phyloP scores from a whole-genome alignment of 371 early-diverging fungal genomes.

The Circinella umbellata region DNA sequence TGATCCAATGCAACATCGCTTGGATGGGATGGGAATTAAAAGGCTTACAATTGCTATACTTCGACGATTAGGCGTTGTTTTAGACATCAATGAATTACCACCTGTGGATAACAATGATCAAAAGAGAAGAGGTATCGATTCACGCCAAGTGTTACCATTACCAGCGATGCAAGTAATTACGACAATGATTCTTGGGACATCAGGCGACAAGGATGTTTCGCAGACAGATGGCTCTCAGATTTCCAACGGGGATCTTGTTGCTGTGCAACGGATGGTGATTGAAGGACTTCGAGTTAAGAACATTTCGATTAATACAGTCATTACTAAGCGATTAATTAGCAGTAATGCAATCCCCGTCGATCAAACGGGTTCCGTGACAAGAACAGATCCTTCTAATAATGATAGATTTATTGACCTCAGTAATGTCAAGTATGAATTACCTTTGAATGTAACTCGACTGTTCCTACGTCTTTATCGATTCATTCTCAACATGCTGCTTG shows the following conservation, averaged over 20 bases:
- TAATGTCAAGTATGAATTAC: slow-evolving; percentile 37
- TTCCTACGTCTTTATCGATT: slow-evolving; percentile 50
- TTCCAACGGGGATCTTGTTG: slow-evolving; percentile 51
- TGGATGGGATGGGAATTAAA: slow-evolving; percentile 37
- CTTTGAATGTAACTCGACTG: slow-evolving; percentile 41
- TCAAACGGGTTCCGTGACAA: not conserved
- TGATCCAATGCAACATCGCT: slow-evolving; percentile 46
- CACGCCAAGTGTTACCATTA: slow-evolving; percentile 44
- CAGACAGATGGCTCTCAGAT: slow-evolving; percentile 51
- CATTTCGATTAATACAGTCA: slow-evolving; percentile 32
- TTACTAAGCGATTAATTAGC: not conserved
- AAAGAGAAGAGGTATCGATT: slow-evolving; percentile 27
- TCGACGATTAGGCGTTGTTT: slow-evolving; percentile 36
- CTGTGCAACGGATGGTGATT: slow-evolving; percentile 43
- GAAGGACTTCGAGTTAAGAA: slow-evolving; percentile 41
- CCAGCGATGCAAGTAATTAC: slow-evolving; percentile 51
- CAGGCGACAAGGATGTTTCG: slow-evolving; percentile 52
- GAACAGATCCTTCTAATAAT: not conserved
- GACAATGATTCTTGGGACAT: slow-evolving; percentile 50
- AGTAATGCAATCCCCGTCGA: slow-evolving; percentile 11
- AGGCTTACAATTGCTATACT: slow-evolving; percentile 39
- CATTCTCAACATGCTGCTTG: slow-evolving; percentile 47
- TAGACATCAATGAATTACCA: slow-evolving; percentile 39
- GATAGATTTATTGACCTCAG: slow-evolving; percentile 27
- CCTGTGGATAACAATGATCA: slow-evolving; percentile 33